Evolutionary conservation across 139 green algal genomes (phyloP), one percentile per base, ranked within the genome.

Genomic region (Klebsormidium nitens): DNA sequence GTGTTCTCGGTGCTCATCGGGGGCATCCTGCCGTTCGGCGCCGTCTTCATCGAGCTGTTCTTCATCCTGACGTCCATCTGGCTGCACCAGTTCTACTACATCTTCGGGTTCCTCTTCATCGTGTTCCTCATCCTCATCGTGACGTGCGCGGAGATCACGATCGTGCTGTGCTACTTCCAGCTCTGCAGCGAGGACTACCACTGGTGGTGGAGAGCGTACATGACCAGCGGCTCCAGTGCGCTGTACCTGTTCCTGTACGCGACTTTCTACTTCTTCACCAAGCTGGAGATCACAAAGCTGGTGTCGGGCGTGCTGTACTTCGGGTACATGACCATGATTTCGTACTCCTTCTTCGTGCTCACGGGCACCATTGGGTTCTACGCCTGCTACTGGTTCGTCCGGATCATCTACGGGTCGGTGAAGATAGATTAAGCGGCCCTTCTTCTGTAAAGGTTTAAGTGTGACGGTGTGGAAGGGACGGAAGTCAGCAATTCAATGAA

Each of bases 11-110:
- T 95, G 49, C 69, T 98, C 3, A 85, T 98, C 59, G 94, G 91
- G 19, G 94, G 94, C 61, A 91, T 99, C 64, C 86, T 99, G 75
- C 94, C 94, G 1, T 99, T 99, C 78, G 94, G 94, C 39, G 94
- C 94, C 1, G 93, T 99, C 14, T 99, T 99, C 87, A 99, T 99
- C 61, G 94, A 98, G 84, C 88, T 98, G 17, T 98, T 98, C 83
- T 99, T 98, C 87, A 97, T 98, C 82, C 87, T 99, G 17, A 96
- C 92, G 2, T 96, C 87, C 67, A 95, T 99, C 73, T 99, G 93
- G 92, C 89, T 96, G 59, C 89, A 96, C 72, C 80, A 85, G 72
- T 94, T 93, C 76, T 94, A 93, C 72, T 98, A 98, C 84, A 85
- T 97, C 57, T 97, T 98, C 74, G 94, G 94, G 39, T 97, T 99